Evolutionary conservation across 805 yeast species (phyloP).

Genomic region (Naumovozyma castellii): DNA sequence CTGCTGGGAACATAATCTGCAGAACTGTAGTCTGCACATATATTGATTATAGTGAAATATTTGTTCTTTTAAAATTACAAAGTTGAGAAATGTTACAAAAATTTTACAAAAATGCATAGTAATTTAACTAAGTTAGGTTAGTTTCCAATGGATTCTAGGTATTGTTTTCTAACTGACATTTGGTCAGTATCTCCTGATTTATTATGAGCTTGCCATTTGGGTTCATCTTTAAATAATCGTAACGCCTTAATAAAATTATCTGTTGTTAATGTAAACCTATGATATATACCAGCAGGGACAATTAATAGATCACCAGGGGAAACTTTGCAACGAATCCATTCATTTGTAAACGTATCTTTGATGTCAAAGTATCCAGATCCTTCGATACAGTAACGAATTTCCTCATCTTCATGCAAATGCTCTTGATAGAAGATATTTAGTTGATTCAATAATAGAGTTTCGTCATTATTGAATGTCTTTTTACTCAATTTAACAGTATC

Average conservation of each 20-base stretch:
- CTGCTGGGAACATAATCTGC: no score
- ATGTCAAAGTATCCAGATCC: constrained; percentile 93
- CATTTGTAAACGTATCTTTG: constrained; percentile 42
- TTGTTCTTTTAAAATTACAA: no score
- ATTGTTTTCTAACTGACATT: constrained; percentile 38
- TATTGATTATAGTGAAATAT: no score
- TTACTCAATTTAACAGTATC: constrained; percentile 59
- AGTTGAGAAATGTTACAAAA: not conserved
- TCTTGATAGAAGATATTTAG: constrained; percentile 66
- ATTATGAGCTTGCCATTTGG: constrained; percentile 86
- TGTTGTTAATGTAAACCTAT: constrained; percentile 72
- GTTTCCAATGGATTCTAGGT: constrained; percentile 25
- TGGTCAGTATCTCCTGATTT: constrained; percentile 45
- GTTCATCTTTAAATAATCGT: constrained; percentile 85
- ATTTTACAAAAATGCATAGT: no score
- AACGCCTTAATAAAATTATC: constrained; percentile 61
- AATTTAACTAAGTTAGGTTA: not conserved
- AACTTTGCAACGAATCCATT: constrained; percentile 72
- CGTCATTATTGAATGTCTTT: constrained; percentile 53
- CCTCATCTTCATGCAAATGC: constrained; percentile 95
- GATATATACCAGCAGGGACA: constrained; percentile 89
- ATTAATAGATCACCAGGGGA: constrained; percentile 55
- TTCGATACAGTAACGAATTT: constrained; percentile 78
- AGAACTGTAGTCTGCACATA: no score
- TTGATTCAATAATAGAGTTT: constrained; percentile 50